These are phyloP conservation scores for Macrotyloma uniflorum DNA, from an alignment of 306 rosid species.

Conservation along the genomic window DNA sequence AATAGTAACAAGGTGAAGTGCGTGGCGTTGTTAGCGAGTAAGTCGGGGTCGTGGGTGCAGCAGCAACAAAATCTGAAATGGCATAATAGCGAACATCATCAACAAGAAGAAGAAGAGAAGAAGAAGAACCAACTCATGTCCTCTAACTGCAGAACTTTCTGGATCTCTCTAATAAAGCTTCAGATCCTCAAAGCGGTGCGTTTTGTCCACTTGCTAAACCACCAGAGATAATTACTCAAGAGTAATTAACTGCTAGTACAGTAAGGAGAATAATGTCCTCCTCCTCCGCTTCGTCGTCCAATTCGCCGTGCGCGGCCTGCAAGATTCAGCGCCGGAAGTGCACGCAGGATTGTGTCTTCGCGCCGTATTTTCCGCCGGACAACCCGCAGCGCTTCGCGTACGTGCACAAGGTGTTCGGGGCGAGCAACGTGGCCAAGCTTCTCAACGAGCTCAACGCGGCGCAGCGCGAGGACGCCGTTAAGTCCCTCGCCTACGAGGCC, in stretches of 20 bases:
- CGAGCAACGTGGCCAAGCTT: slow-evolving; percentile 73
- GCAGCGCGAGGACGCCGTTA: slow-evolving; percentile 72
- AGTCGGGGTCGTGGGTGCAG: slow-evolving; percentile 33
- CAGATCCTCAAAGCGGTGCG: neutral
- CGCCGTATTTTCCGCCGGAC: slow-evolving; percentile 84
- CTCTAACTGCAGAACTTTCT: neutral
- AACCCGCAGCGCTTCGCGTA: slow-evolving; percentile 72
- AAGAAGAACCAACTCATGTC: neutral
- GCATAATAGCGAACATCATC: neutral
- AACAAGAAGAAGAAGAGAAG: too few species aligned
- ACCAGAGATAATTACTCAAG: neutral
- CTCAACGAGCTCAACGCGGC: slow-evolving; percentile 59
- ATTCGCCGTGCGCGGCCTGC: slow-evolving; percentile 85
- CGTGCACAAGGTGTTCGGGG: slow-evolving; percentile 81
- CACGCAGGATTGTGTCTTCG: slow-evolving; percentile 77
- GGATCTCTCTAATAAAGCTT: neutral
- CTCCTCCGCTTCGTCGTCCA: slow-evolving; percentile 31
- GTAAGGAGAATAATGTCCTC: neutral
- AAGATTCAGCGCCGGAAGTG: slow-evolving; percentile 71
- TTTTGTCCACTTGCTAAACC: neutral
- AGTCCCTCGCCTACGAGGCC: slow-evolving; percentile 47
- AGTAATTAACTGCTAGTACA: neutral
- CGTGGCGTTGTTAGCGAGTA: neutral
- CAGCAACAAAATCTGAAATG: neutral
- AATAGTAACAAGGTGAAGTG: neutral